A percentile compares a stretch with the other conserved stretches of the same genome.
Evolutionary conservation across 1,139 yeast genomes (phyloP).

Genomic region (Pichia norvegensis): DNA sequence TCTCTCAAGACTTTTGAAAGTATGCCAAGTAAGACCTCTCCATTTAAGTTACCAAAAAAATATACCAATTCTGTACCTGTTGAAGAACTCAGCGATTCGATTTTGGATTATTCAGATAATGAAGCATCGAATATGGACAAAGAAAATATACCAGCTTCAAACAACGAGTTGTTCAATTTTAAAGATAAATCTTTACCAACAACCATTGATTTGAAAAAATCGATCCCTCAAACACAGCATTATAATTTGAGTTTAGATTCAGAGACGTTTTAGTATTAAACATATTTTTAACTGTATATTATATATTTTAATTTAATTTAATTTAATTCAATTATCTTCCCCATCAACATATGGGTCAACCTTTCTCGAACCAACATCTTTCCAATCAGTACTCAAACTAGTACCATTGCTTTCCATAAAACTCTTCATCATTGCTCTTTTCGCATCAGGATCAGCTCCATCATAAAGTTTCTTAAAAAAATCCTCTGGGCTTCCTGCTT

Average conservation of each 20-base stretch:
- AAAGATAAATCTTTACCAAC: not conserved
- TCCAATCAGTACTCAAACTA: constrained; percentile 89
- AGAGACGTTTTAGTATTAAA: constrained; percentile 20
- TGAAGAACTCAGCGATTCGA: constrained; percentile 24
- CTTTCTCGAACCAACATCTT: constrained; percentile 61
- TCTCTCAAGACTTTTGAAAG: not conserved
- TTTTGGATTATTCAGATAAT: constrained; percentile 22
- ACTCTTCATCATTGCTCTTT: constrained; percentile 95
- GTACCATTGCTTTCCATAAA: constrained; percentile 93
- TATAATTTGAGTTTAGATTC: constrained; percentile 20
- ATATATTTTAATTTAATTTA: not conserved
- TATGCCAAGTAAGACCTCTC: not conserved
- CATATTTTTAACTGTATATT: not conserved
- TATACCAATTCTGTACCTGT: constrained; percentile 12
- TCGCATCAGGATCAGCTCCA: constrained; percentile 81
- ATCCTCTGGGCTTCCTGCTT: constrained; percentile 35
- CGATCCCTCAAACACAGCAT: not conserved
- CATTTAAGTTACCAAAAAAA: not conserved
- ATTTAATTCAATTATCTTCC: not conserved
- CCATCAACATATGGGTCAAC: constrained; percentile 73
- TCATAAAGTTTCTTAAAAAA: constrained; percentile 72
- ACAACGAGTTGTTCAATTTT: not conserved
- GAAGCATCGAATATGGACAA: not conserved
- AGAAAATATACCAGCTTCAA: not conserved
- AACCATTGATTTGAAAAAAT: not conserved